These are phyloP conservation scores for Aegilops bicornis DNA, from an alignment of 176 grass and related monocot genomes.

Conservation along the genomic window DNA sequence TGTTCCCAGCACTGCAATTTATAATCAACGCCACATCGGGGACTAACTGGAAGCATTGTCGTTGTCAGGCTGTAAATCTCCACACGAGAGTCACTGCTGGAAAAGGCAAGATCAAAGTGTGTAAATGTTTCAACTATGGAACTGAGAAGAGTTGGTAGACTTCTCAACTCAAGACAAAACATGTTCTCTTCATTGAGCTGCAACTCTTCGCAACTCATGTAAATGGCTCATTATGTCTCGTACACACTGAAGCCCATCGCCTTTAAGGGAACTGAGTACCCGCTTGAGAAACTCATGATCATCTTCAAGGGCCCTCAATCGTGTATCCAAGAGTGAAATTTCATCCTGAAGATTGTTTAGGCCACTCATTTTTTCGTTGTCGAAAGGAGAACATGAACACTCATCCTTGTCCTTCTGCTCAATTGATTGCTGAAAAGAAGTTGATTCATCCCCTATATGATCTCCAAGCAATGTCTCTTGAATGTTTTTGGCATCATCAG, in stretches of 20 bases:
- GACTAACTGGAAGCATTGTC: not conserved
- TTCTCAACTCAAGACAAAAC: slow-evolving; percentile 23
- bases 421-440: slow-evolving; percentile 18
- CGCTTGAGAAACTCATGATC: slow-evolving; percentile 60
- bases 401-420: slow-evolving; percentile 14
- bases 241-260: slow-evolving; percentile 48
- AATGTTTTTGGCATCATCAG: slow-evolving; percentile 18
- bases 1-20: not conserved
- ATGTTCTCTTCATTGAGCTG: not conserved
- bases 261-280: slow-evolving; percentile 42
- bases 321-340: slow-evolving; percentile 38
- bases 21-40: not conserved
- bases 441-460: slow-evolving; percentile 15
- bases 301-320: slow-evolving; percentile 51
- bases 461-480: slow-evolving; percentile 14
- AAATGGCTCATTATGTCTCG: slow-evolving; percentile 57
- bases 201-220: slow-evolving; percentile 52
- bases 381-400: slow-evolving; percentile 14
- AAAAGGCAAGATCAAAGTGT: slow-evolving; percentile 3
- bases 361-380: not conserved
- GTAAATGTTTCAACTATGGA: not conserved
- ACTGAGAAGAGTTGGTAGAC: not conserved
- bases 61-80: not conserved
- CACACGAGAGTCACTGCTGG: slow-evolving; percentile 9
- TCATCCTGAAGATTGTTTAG: slow-evolving; percentile 20